A percentile compares a stretch with the other conserved stretches of the same genome.
These are phyloP conservation scores for Nicotiana knightiana DNA, from an alignment of 257 asterid genomes.

Conservation along the genomic window DNA sequence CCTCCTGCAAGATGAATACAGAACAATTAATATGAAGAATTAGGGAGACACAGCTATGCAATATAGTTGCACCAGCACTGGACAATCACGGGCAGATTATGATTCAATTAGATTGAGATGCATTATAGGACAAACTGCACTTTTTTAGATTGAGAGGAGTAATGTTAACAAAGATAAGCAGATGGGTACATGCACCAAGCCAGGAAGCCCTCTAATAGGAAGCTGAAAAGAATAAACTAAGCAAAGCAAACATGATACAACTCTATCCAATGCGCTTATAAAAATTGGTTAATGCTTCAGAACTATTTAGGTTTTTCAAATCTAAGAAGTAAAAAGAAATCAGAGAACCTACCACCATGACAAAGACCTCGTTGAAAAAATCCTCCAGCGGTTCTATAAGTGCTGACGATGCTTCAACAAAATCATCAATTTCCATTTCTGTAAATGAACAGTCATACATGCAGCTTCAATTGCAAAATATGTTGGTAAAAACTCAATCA, in stretches of 20 bases:
- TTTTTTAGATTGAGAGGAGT: background rate
- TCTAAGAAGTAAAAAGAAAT: background rate
- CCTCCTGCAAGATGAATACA: constrained; percentile 53
- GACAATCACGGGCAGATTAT: background rate
- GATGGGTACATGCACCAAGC: background rate
- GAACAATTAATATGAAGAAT: background rate
- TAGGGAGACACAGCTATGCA: background rate
- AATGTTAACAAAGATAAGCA: background rate
- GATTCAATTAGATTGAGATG: background rate
- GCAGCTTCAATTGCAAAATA: background rate
- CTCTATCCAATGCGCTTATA: background rate
- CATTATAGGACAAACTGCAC: background rate
- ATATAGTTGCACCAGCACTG: background rate
- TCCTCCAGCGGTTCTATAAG: constrained; percentile 78
- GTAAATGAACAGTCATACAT: constrained; percentile 14
- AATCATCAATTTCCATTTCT: constrained; percentile 94
- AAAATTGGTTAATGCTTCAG: background rate
- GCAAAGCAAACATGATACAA: background rate
- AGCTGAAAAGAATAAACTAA: background rate
- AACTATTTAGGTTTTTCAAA: background rate
- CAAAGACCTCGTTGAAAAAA: constrained; percentile 81
- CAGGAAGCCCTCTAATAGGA: background rate
- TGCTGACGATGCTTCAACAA: constrained; percentile 57
- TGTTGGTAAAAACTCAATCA: background rate
- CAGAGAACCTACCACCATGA: constrained; percentile 78